Percentiles rank a stretch among this genome's conserved stretches.
Conservation (phyloP, 768 basidiomycete genomes). For the Kwoniella sp. region DNA sequence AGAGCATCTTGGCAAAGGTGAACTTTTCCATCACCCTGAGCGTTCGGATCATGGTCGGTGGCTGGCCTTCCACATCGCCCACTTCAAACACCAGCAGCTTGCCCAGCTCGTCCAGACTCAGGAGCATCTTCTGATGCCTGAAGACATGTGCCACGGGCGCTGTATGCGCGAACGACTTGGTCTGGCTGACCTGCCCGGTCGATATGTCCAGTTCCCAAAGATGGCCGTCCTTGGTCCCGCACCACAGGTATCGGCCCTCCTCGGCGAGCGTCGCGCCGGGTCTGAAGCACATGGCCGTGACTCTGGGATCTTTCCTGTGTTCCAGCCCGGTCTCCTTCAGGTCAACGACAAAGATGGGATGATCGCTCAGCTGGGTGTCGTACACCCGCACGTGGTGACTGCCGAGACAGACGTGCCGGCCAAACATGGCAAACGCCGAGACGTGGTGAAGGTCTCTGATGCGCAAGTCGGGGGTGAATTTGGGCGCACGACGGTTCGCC, state of each 20-base stretch:
- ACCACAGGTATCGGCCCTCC: slow-evolving; percentile 68
- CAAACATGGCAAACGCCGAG: slow-evolving; percentile 48
- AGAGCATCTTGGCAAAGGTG: slow-evolving; percentile 70
- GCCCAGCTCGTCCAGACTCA: slow-evolving; percentile 78
- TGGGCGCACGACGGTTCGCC: slow-evolving; percentile 52
- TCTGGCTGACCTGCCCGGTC: slow-evolving; percentile 58
- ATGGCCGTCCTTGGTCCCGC: slow-evolving; percentile 86
- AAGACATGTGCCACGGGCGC: slow-evolving; percentile 69
- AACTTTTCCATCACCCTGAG: slow-evolving; percentile 70
- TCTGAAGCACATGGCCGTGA: slow-evolving; percentile 75
- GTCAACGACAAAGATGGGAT: slow-evolving; percentile 55
- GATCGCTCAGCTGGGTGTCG: slow-evolving; percentile 39
- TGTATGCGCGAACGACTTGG: slow-evolving; percentile 62
- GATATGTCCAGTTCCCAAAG: slow-evolving; percentile 74
- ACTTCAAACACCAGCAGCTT: slow-evolving; percentile 67
- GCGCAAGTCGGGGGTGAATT: slow-evolving; percentile 43
- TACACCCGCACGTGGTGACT: slow-evolving; percentile 49
- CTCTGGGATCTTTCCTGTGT: slow-evolving; percentile 61
- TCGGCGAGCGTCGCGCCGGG: slow-evolving; percentile 53
- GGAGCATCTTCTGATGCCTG: slow-evolving; percentile 63
- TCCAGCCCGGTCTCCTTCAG: slow-evolving; percentile 59
- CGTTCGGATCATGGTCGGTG: slow-evolving; percentile 29
- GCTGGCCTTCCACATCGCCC: slow-evolving; percentile 44
- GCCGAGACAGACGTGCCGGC: slow-evolving; percentile 48
- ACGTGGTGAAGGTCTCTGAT: slow-evolving; percentile 34